Percentiles rank a stretch among this genome's conserved stretches.
phyloP scores from a whole-genome alignment of 2,329 filamentous ascomycete genomes.

The Diplodia intermedia region DNA sequence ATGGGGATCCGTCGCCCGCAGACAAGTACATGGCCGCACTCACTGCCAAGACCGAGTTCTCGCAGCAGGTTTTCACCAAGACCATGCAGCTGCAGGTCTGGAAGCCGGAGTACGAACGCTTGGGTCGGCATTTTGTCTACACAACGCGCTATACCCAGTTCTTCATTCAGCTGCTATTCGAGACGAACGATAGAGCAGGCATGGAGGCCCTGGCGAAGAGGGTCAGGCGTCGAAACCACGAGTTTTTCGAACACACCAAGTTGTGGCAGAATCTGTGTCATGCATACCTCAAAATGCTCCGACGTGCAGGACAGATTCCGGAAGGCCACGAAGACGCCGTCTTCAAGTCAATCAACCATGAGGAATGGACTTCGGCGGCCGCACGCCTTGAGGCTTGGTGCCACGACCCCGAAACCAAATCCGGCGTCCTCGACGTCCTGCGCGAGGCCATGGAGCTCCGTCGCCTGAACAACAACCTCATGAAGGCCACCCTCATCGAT shows the following conservation, averaged over 20 bases:
- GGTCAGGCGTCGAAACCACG: constrained; percentile 80
- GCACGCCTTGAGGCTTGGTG: constrained; percentile 66
- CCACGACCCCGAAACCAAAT: constrained; percentile 56
- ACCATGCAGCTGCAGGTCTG: constrained; percentile 95
- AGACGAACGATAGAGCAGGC: constrained; percentile 75
- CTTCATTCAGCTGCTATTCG: constrained; percentile 75
- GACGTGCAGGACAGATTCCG: constrained; percentile 62
- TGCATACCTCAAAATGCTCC: constrained; percentile 65
- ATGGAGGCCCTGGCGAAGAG: constrained; percentile 80
- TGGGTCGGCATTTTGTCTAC: constrained; percentile 90
- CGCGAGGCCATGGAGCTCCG: constrained; percentile 73
- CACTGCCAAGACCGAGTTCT: constrained; percentile 78
- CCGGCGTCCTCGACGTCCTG: constrained; percentile 65
- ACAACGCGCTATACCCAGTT: constrained; percentile 86
- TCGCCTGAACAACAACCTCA: constrained; percentile 82
- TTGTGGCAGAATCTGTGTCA: constrained; percentile 68
- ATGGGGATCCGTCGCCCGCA: constrained; percentile 58
- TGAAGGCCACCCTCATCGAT: constrained; percentile 85
- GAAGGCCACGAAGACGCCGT: constrained; percentile 69
- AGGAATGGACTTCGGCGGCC: constrained; percentile 68
- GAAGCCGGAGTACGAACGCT: constrained; percentile 86
- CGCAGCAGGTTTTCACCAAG: constrained; percentile 87
- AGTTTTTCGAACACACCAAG: constrained; percentile 69
- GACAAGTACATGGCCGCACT: constrained; percentile 58
- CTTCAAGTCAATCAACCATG: constrained; percentile 68